phyloP scores from a whole-genome alignment of 768 basidiomycete species.

The Dendrothele bispora region DNA sequence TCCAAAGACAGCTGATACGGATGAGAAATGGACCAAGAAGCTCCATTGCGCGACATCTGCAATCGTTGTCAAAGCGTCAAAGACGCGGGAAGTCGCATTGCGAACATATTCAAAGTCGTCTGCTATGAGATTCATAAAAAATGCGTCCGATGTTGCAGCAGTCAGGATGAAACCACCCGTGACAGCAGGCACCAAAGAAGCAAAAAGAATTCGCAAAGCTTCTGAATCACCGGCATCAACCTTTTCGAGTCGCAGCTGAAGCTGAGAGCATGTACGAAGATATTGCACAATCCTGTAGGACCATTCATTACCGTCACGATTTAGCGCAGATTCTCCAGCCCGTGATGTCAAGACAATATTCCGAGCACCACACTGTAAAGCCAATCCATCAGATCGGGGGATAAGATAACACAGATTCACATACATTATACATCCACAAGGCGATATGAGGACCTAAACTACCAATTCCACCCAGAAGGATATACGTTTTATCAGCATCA shows the following conservation, averaged over 20 bases:
- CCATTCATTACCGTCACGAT: slow-evolving; percentile 20
- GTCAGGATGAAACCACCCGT: slow-evolving; percentile 34
- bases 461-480: slow-evolving; percentile 41
- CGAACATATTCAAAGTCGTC: slow-evolving; percentile 28
- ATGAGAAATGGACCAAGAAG: slow-evolving; percentile 34
- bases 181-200: slow-evolving; percentile 19
- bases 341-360: slow-evolving; percentile 37
- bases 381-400: background rate
- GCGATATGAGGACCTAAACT: slow-evolving; percentile 36
- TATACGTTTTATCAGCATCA: slow-evolving; percentile 28
- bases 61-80: slow-evolving; percentile 22
- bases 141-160: slow-evolving; percentile 28
- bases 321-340: slow-evolving; percentile 26
- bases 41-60: slow-evolving; percentile 29
- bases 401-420: slow-evolving; percentile 1
- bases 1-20: slow-evolving; percentile 31
- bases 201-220: slow-evolving; percentile 20
- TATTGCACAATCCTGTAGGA: slow-evolving; percentile 26
- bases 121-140: slow-evolving; percentile 28
- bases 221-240: slow-evolving; percentile 26
- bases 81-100: slow-evolving; percentile 27
- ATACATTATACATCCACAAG: slow-evolving; percentile 41
- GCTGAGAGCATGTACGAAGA: slow-evolving; percentile 25
- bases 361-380: slow-evolving; percentile 32
- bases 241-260: slow-evolving; percentile 28